Percentiles rank a stretch among this genome's conserved stretches.
These are phyloP conservation scores for Akanthomyces uredinophilus DNA, from an alignment of 2,329 filamentous ascomycete genomes.

Conservation along the genomic window DNA sequence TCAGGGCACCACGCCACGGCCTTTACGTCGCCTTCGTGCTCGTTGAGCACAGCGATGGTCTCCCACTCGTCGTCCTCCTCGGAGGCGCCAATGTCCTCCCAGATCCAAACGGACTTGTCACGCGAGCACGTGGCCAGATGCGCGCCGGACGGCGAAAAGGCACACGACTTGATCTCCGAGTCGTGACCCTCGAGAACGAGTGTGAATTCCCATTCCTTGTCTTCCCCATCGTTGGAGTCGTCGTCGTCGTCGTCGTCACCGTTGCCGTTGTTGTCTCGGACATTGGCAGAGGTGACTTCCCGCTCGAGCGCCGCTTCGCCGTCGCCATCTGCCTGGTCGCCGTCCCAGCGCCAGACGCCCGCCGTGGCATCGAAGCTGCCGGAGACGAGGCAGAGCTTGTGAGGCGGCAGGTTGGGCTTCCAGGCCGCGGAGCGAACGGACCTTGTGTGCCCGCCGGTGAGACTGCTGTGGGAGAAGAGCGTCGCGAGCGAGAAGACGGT, in stretches of 20 bases:
- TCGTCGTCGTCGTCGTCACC: conserved; percentile 24
- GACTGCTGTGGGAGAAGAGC: conserved; percentile 70
- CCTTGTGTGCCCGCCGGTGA: conserved; percentile 84
- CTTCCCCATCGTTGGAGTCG: conserved; percentile 49
- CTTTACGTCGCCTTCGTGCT: conserved; percentile 95
- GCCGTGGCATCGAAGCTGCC: conserved; percentile 92
- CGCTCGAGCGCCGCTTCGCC: conserved; percentile 10
- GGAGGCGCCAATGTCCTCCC: conserved; percentile 75
- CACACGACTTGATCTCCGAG: conserved; percentile 79
- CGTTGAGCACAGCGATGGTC: conserved; percentile 88
- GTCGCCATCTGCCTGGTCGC: conserved; percentile 29
- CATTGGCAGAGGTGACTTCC: conserved; percentile 5
- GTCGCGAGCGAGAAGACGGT: conserved; percentile 84
- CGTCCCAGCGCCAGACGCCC: conserved; percentile 71
- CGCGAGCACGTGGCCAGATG: conserved; percentile 85
- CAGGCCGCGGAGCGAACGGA: conserved; percentile 82
- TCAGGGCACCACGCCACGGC: conserved; percentile 87
- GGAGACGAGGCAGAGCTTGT: conserved; percentile 75
- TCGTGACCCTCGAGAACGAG: conserved; percentile 93
- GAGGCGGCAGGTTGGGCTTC: conserved; percentile 65
- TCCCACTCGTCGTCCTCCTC: conserved; percentile 93
- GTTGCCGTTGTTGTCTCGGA: conserved; percentile 19
- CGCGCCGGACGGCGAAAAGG: conserved; percentile 68
- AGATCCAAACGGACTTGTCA: conserved; percentile 96
- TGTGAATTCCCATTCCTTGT: conserved; percentile 87